These are phyloP conservation scores for Pistacia atlantica DNA, from an alignment of 345 rosid species.

Conservation along the genomic window DNA sequence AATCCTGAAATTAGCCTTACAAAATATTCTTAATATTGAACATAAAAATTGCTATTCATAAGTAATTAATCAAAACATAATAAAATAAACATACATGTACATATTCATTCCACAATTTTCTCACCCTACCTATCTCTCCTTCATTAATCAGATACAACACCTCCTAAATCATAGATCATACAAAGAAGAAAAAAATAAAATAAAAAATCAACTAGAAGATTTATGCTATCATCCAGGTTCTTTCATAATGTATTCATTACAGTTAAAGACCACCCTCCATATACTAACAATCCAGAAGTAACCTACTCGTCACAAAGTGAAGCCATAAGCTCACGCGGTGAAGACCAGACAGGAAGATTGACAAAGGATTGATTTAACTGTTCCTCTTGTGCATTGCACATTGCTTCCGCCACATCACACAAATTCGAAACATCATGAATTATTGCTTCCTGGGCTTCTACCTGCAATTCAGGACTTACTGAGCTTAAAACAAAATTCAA, in stretches of 20 bases:
- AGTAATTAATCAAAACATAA: background rate
- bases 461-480: conserved; percentile 41
- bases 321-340: conserved; percentile 68
- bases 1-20: background rate
- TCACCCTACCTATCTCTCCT: background rate
- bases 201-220: conserved; percentile 2
- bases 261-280: background rate
- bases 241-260: background rate
- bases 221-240: background rate
- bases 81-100: background rate
- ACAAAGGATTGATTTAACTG: conserved; percentile 38
- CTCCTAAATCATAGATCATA: background rate
- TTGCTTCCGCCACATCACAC: conserved; percentile 69
- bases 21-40: background rate
- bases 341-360: conserved; percentile 75
- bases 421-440: conserved; percentile 51
- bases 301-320: conserved; percentile 57
- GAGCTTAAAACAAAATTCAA: background rate
- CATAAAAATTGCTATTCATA: background rate
- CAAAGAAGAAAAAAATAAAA: background rate
- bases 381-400: conserved; percentile 55
- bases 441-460: conserved; percentile 60
- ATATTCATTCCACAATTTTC: conserved; percentile 4
- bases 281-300: conserved; percentile 1
- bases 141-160: background rate